Percentiles rank a stretch among this genome's conserved stretches.
These are phyloP conservation scores for Fusarium nodosum DNA, from an alignment of 2,329 filamentous ascomycete species.

Conservation along the genomic window DNA sequence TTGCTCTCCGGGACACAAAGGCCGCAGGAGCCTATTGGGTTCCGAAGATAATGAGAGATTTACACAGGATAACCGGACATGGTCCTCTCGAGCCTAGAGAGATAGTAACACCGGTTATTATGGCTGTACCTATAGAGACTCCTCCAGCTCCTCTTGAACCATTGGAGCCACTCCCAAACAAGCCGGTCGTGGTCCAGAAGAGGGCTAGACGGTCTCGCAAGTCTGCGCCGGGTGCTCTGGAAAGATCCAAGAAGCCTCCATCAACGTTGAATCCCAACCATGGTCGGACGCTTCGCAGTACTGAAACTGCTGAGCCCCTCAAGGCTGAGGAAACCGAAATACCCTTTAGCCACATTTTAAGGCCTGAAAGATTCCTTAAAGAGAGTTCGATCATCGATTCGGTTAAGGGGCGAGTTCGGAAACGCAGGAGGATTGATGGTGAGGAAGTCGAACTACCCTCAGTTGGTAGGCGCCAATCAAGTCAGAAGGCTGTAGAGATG, in stretches of 20 bases:
- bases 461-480: constrained; percentile 35
- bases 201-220: constrained; percentile 56
- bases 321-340: constrained; percentile 3
- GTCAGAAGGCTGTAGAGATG: constrained; percentile 29
- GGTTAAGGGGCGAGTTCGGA: constrained; percentile 65
- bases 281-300: constrained; percentile 50
- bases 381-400: constrained; percentile 63
- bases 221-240: constrained; percentile 56
- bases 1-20: constrained; percentile 62
- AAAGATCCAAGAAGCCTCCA: constrained; percentile 49
- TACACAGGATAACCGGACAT: constrained; percentile 55
- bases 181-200: constrained; percentile 37
- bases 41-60: constrained; percentile 58
- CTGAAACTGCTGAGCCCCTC: constrained; percentile 16
- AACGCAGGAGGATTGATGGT: constrained; percentile 62
- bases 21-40: constrained; percentile 61
- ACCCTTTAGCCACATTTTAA: not conserved
- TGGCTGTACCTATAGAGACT: constrained; percentile 12
- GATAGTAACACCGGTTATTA: constrained; percentile 32
- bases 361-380: constrained; percentile 23
- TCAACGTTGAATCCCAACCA: constrained; percentile 57
- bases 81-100: constrained; percentile 36
- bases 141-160: constrained; percentile 8
- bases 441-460: constrained; percentile 52
- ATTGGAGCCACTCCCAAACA: constrained; percentile 19